Conservation (phyloP, 2,329 filamentous ascomycete species). For the Claviceps quebecensis region DNA sequence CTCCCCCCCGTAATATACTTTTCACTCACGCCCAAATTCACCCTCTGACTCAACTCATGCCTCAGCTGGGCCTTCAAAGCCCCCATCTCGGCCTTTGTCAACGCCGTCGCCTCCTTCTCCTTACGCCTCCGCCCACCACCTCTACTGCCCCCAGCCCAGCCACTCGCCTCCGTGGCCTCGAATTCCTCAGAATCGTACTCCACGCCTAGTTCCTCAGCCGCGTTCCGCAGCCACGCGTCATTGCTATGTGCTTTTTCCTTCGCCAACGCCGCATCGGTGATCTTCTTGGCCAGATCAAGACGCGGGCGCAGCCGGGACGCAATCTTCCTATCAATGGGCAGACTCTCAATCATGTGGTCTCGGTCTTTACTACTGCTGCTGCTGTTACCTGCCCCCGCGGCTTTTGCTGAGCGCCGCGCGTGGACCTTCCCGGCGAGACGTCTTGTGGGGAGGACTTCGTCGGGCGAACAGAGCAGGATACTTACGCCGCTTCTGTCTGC, state of each 20-base stretch:
- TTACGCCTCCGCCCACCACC: conserved; percentile 62
- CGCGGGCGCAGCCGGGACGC: conserved; percentile 64
- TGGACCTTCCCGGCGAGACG: conserved; percentile 83
- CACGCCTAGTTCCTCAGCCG: conserved; percentile 84
- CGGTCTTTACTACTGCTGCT: neutral
- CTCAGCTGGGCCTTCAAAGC: conserved; percentile 59
- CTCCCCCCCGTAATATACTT: conserved; percentile 69
- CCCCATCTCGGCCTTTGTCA: conserved; percentile 62
- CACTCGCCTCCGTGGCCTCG: conserved; percentile 56
- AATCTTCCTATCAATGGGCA: conserved; percentile 72
- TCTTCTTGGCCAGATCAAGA: conserved; percentile 67
- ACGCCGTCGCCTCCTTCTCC: conserved; percentile 51
- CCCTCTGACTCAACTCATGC: conserved; percentile 52
- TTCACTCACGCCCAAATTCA: conserved; percentile 82
- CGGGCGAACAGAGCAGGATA: conserved; percentile 77
- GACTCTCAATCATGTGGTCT: conserved; percentile 58
- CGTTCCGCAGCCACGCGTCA: conserved; percentile 69
- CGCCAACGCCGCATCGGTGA: conserved; percentile 69
- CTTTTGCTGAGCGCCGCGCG: conserved; percentile 33
- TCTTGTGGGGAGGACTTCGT: conserved; percentile 75
- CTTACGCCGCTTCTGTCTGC: conserved; percentile 65
- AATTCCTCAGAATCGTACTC: conserved; percentile 88
- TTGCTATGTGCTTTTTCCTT: conserved; percentile 79
- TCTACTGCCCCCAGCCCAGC: conserved; percentile 48
- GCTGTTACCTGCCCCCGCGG: conserved; percentile 18